Conservation (phyloP, 176 grass and related monocot genomes). For the Bonia amplexicaulis region DNA sequence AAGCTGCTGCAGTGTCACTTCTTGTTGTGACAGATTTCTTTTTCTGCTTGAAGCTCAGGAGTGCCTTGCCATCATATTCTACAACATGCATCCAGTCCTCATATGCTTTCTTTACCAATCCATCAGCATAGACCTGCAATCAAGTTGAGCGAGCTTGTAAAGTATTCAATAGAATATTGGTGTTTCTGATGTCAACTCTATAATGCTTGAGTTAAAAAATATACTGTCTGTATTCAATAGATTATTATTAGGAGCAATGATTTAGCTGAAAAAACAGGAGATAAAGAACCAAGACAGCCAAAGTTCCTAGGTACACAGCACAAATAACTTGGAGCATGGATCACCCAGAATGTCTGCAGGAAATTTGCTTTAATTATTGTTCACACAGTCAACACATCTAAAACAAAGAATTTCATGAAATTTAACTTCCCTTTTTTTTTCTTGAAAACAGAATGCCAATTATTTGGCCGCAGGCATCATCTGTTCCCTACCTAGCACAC, state of each 20-base stretch:
- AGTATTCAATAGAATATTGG: neutral
- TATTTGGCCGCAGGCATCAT: neutral
- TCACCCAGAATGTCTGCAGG: neutral
- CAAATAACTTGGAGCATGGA: conserved; percentile 5
- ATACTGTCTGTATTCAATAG: neutral
- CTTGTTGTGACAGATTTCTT: conserved; percentile 68
- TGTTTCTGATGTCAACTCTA: neutral
- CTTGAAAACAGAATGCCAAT: neutral
- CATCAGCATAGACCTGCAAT: conserved; percentile 58
- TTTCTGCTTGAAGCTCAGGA: conserved; percentile 79
- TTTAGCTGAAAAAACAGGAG: neutral
- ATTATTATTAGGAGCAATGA: neutral
- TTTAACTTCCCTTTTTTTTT: neutral
- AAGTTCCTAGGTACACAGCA: neutral
- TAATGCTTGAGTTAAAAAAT: neutral
- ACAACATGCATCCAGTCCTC: conserved; percentile 84
- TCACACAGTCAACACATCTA: neutral
- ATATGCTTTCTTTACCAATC: conserved; percentile 81
- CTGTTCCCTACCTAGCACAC: conserved; percentile 3
- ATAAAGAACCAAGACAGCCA: neutral
- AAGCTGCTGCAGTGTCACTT: conserved; percentile 42
- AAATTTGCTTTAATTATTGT: neutral
- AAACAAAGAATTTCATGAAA: neutral
- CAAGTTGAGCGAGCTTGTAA: neutral
- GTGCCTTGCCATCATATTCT: conserved; percentile 92